Percentiles rank a stretch among this genome's conserved stretches.
Conservation (phyloP, 2,329 filamentous ascomycete species). For the Chaetomiaceae sp. region DNA sequence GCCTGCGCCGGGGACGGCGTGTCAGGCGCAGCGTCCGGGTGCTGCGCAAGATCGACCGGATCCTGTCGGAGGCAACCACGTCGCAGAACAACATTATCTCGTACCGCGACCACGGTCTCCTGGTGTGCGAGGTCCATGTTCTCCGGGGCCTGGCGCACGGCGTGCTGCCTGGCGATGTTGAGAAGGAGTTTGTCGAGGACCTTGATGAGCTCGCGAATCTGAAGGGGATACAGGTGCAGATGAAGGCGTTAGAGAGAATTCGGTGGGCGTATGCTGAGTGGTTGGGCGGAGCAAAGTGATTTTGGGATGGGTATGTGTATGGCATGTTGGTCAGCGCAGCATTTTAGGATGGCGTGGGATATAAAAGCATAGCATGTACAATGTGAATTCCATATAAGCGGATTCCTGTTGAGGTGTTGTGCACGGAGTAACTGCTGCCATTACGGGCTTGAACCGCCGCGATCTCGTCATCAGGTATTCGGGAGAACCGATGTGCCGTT, state of each 20-base stretch:
- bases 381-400: no score
- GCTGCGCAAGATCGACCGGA: conserved; percentile 82
- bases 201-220: conserved; percentile 81
- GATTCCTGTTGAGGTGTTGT: no score
- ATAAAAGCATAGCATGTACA: background rate
- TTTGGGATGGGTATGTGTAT: no score
- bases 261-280: conserved; percentile 86
- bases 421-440: no score
- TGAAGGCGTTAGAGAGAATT: conserved; percentile 75
- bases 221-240: conserved; percentile 72
- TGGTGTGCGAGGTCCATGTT: conserved; percentile 86
- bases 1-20: conserved; percentile 59
- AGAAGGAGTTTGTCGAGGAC: conserved; percentile 84
- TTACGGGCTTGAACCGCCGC: no score
- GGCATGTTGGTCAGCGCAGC: background rate
- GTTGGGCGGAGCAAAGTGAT: conserved; percentile 39
- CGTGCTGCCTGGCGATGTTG: conserved; percentile 68
- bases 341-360: background rate
- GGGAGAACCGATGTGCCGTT: no score
- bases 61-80: conserved; percentile 63
- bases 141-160: conserved; percentile 64
- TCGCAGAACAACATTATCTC: conserved; percentile 70
- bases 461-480: no score
- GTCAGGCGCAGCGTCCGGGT: conserved; percentile 70
- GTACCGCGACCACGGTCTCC: conserved; percentile 87